phyloP scores from a whole-genome alignment of 257 asterid species.

The Capsicum pubescens region DNA sequence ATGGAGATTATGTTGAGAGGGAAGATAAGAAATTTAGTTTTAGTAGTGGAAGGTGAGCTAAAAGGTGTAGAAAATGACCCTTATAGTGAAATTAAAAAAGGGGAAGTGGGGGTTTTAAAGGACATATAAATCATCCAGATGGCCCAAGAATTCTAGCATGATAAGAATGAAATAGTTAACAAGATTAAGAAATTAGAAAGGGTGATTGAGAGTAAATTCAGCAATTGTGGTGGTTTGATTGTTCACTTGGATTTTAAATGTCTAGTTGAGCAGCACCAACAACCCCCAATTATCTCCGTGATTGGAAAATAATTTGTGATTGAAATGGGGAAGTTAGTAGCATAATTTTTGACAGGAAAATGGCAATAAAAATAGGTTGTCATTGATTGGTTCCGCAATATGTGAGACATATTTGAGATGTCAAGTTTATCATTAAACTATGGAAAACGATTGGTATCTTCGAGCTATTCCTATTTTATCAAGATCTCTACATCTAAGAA shows the following conservation, averaged over 20 bases:
- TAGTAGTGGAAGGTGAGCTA: too few relatives aligned
- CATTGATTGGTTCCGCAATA: constrained; percentile 92
- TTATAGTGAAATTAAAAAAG: too few relatives aligned
- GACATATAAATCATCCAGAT: constrained; percentile 57
- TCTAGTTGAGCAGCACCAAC: too few relatives aligned
- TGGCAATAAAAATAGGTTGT: constrained; percentile 42
- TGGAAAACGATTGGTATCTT: too few relatives aligned
- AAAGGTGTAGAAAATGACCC: too few relatives aligned
- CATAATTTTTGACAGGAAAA: constrained; percentile 43
- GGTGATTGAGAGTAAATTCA: constrained; percentile 55
- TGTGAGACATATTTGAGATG: constrained; percentile 92
- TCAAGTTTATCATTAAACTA: too few relatives aligned
- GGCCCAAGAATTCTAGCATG: constrained; percentile 52
- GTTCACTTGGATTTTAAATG: constrained; percentile 90
- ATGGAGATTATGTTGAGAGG: too few relatives aligned
- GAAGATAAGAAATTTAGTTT: too few relatives aligned
- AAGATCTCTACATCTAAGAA: constrained; percentile 70
- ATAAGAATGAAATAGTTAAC: constrained; percentile 45
- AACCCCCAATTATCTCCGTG: too few relatives aligned
- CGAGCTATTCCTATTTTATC: too few relatives aligned
- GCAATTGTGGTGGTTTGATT: constrained; percentile 63
- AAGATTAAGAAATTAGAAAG: constrained; percentile 67
- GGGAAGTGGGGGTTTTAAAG: constrained; percentile 47
- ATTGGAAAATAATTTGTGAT: constrained; percentile 62
- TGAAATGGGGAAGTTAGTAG: constrained; percentile 65